A percentile compares a stretch with the other conserved stretches of the same genome.
phyloP scores from a whole-genome alignment of 352 stramenopile genomes.

The Phytophthora fragariaefolia region DNA sequence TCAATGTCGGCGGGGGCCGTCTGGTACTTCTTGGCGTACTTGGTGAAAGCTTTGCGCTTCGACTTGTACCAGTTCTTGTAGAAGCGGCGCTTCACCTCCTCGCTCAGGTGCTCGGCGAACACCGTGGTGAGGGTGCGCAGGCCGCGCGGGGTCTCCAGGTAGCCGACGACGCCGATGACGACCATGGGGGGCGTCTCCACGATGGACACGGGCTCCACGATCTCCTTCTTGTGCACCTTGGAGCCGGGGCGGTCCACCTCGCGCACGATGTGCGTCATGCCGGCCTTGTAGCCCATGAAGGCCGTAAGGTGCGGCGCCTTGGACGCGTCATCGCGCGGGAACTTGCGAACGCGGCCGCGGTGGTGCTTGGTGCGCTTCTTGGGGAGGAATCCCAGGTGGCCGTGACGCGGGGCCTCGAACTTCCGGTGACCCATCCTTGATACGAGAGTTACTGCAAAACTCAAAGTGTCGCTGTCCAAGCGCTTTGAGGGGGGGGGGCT shows the following conservation, averaged over 20 bases:
- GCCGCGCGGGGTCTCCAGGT: constrained; percentile 99
- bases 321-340: constrained; percentile 97
- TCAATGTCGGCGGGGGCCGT: constrained; percentile 93
- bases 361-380: constrained; percentile 99
- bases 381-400: constrained; percentile 98
- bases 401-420: constrained; percentile 97
- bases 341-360: constrained; percentile 98
- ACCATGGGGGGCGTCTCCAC: constrained; percentile 99
- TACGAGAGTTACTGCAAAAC: constrained; percentile 88
- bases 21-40: constrained; percentile 99
- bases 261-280: constrained; percentile 99
- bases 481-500: neutral
- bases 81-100: constrained; percentile 99
- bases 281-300: constrained; percentile 99
- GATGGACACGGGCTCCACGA: constrained; percentile 99
- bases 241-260: constrained; percentile 99
- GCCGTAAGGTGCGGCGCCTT: constrained; percentile 98
- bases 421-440: constrained; percentile 97
- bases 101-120: constrained; percentile 99
- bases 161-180: constrained; percentile 99
- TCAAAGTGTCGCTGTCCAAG: constrained; percentile 51
- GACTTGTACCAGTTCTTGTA: constrained; percentile 99
- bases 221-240: constrained; percentile 99
- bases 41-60: constrained; percentile 99
- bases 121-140: constrained; percentile 99